Conservation (phyloP, 805 yeast species). For the Candida koratica region DNA sequence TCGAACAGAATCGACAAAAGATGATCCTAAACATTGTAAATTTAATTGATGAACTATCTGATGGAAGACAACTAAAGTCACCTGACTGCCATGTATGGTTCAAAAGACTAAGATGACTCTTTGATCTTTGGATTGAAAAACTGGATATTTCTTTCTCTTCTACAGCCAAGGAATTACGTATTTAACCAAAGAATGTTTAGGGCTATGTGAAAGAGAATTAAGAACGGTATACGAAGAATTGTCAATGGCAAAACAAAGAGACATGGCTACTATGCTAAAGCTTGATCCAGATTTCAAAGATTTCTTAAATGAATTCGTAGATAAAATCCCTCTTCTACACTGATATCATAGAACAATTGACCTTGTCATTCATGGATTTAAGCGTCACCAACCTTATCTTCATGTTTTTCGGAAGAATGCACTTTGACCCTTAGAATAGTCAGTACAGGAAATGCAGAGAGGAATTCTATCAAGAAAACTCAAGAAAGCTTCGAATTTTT, state of each 20-base stretch:
- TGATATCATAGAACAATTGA: constrained; percentile 8
- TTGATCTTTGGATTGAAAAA: too few species aligned
- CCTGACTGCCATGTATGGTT: too few species aligned
- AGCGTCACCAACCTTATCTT: constrained; percentile 7
- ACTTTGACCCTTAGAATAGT: constrained; percentile 2
- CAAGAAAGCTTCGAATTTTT: constrained; percentile 9
- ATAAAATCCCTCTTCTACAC: constrained; percentile 11
- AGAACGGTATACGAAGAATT: not conserved
- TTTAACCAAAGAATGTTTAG: too few species aligned
- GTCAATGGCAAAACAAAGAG: not conserved
- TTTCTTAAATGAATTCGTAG: constrained; percentile 5
- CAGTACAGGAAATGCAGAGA: constrained; percentile 9
- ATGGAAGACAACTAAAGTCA: too few species aligned
- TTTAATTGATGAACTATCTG: too few species aligned
- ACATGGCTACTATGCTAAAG: constrained; percentile 1
- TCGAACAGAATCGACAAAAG: too few species aligned
- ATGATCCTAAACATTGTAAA: too few species aligned
- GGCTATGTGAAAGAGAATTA: too few species aligned
- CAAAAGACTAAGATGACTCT: too few species aligned
- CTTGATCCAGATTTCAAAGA: constrained; percentile 1
- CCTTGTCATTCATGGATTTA: constrained; percentile 6
- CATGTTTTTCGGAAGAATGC: constrained; percentile 11
- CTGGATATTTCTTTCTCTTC: too few species aligned
- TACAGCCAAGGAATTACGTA: too few species aligned
- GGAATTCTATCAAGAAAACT: constrained; percentile 9